Conservation (phyloP, 352 stramenopile genomes). For the Aphanomyces cochlioides region DNA sequence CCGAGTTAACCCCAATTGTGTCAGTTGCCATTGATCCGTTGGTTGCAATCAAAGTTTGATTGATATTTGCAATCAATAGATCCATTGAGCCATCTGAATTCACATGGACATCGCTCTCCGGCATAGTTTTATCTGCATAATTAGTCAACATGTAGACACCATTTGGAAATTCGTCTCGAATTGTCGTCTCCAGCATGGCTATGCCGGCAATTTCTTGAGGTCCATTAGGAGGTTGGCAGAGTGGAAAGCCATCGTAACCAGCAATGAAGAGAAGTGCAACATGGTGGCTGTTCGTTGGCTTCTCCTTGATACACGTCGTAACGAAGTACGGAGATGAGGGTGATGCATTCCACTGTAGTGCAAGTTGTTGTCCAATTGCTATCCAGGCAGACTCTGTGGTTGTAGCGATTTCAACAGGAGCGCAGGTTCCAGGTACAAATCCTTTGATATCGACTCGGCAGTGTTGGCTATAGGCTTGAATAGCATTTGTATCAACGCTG, state of each 20-base stretch:
- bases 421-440: constrained; percentile 8
- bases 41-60: not conserved
- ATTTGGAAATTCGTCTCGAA: not conserved
- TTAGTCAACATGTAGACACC: constrained; percentile 15
- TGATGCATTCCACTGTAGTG: not conserved
- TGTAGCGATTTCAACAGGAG: constrained; percentile 14
- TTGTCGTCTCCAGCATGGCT: constrained; percentile 10
- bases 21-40: not conserved
- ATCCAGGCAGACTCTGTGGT: not conserved
- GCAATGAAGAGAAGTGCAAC: constrained; percentile 10
- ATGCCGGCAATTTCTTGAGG: constrained; percentile 13
- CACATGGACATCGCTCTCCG: not conserved
- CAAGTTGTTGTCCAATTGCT: not conserved
- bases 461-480: constrained; percentile 1
- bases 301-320: constrained; percentile 2
- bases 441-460: not conserved
- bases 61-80: not conserved
- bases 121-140: not conserved
- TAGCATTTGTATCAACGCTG: not conserved
- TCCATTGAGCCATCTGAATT: constrained; percentile 10
- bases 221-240: not conserved
- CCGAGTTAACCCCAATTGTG: constrained; percentile 11
- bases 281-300: not conserved
- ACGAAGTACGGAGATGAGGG: not conserved
- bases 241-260: not conserved